Conservation (phyloP, 2,329 filamentous ascomycete species). For the Bipolaris cookei region DNA sequence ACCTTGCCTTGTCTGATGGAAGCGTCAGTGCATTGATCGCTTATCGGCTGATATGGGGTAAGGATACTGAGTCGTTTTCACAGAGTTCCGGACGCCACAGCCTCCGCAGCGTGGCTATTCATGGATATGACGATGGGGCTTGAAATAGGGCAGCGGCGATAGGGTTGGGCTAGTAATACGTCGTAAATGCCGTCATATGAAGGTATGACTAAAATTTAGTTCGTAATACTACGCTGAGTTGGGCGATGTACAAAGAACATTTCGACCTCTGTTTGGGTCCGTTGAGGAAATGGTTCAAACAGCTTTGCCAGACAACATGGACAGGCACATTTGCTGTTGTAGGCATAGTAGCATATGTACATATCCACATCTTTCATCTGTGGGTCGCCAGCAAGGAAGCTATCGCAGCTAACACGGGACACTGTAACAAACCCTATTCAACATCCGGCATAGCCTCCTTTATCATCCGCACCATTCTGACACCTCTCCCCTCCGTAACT, state of each 20-base stretch:
- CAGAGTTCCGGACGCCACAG: not conserved
- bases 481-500: too few species aligned
- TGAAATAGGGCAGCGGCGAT: not conserved
- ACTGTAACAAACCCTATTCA: too few species aligned
- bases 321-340: too few species aligned
- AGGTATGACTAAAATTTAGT: not conserved
- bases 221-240: not conserved
- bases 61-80: not conserved
- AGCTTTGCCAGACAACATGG: not conserved
- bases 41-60: not conserved
- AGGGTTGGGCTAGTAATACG: not conserved
- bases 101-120: not conserved
- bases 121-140: not conserved
- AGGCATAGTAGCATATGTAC: too few species aligned
- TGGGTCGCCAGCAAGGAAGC: too few species aligned
- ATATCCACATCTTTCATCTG: too few species aligned
- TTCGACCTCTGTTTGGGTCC: not conserved
- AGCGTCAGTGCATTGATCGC: not conserved
- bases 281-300: not conserved
- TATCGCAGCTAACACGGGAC: too few species aligned
- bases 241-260: not conserved
- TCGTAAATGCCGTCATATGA: not conserved
- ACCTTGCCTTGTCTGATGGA: conserved; percentile 3
- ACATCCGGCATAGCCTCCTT: too few species aligned
- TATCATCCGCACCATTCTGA: too few species aligned